Evolutionary conservation across 257 asterid genomes (phyloP).

Genomic region (Lycium barbarum): DNA sequence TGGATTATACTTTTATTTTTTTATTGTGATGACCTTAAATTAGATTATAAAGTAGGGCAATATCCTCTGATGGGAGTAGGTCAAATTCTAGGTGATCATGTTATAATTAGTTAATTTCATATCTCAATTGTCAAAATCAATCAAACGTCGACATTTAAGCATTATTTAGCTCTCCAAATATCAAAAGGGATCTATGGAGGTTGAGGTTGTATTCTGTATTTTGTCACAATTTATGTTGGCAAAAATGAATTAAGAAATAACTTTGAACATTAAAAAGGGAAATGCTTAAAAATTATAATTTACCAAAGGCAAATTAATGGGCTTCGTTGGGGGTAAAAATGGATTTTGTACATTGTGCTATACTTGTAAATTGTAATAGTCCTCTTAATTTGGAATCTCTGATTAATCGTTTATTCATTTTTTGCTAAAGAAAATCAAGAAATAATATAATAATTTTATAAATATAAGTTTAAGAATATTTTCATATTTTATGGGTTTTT

Average conservation of each 20-base stretch:
- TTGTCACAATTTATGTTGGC: conserved; percentile 6
- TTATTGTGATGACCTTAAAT: neutral
- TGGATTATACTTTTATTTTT: neutral
- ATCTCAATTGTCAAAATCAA: neutral
- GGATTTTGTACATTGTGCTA: too few relatives aligned
- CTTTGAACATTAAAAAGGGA: neutral
- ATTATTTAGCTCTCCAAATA: neutral
- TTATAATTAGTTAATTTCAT: neutral
- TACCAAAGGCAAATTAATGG: too few relatives aligned
- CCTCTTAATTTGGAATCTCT: neutral
- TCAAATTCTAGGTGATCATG: conserved; percentile 7
- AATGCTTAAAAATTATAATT: too few relatives aligned
- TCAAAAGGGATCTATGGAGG: neutral
- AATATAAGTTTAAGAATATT: too few relatives aligned
- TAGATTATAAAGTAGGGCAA: neutral
- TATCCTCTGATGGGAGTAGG: neutral
- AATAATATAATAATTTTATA: too few relatives aligned
- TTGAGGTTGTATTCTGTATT: neutral
- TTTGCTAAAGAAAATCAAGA: neutral
- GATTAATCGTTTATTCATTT: neutral
- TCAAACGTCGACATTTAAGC: neutral
- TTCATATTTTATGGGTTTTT: too few relatives aligned
- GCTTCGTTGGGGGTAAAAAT: too few relatives aligned
- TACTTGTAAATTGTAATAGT: too few relatives aligned
- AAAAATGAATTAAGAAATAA: neutral